These are phyloP conservation scores for Phytopythium aichiense DNA, from an alignment of 352 stramenopile species.

Conservation along the genomic window DNA sequence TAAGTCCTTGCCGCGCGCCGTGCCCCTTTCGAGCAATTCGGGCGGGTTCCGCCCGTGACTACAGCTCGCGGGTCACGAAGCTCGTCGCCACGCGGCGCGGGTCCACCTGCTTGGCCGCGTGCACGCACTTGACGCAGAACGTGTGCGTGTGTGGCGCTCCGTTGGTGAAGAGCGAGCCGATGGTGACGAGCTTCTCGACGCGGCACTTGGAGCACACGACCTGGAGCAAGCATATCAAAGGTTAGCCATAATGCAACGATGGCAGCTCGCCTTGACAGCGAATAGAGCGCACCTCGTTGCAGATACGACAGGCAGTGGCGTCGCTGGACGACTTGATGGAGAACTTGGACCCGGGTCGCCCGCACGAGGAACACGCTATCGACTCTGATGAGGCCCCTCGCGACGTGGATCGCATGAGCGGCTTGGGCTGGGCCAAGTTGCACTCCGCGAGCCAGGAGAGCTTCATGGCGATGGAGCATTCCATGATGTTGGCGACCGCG, in stretches of 20 bases:
- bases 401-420: constrained; percentile 4
- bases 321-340: neutral
- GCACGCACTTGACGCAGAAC: constrained; percentile 7
- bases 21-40: neutral
- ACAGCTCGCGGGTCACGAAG: neutral
- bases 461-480: constrained; percentile 18
- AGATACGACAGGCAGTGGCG: neutral
- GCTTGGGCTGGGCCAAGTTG: constrained; percentile 7
- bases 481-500: constrained; percentile 9
- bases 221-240: neutral
- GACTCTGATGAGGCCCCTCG: neutral
- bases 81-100: neutral
- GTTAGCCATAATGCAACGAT: neutral
- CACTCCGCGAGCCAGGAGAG: constrained; percentile 13
- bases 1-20: no score
- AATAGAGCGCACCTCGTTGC: constrained; percentile 4
- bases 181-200: constrained; percentile 1
- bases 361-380: neutral
- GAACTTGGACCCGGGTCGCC: constrained; percentile 5
- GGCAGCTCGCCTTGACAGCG: neutral
- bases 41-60: neutral
- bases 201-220: constrained; percentile 9
- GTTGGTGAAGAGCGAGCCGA: neutral
- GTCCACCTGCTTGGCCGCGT: constrained; percentile 2
- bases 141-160: neutral